Evolutionary conservation across 164 flowering plant species (phyloP).

Genomic region (Umbilicus rupestris): DNA sequence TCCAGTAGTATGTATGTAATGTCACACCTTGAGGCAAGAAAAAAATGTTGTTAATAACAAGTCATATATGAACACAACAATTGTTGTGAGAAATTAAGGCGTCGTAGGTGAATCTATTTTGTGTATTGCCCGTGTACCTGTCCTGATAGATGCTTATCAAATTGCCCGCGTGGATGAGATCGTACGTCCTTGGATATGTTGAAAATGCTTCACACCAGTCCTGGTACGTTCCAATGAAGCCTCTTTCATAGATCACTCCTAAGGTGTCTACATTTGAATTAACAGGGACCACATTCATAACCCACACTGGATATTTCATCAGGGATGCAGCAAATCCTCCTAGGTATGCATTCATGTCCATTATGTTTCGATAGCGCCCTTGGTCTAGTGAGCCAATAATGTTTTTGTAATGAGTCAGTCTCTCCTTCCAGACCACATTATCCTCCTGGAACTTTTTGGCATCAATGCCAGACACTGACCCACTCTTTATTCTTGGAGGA

Average conservation of each 20-base stretch:
- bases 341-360: constrained; percentile 94
- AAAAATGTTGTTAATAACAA: not conserved
- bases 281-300: constrained; percentile 86
- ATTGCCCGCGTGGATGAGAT: constrained; percentile 74
- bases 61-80: not conserved
- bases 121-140: constrained; percentile 41
- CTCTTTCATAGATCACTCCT: constrained; percentile 75
- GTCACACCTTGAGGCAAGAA: constrained; percentile 59
- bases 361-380: constrained; percentile 66
- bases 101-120: no score
- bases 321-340: constrained; percentile 97
- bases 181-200: constrained; percentile 94
- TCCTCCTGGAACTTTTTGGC: constrained; percentile 54
- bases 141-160: constrained; percentile 81
- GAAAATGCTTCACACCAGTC: constrained; percentile 99
- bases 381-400: constrained; percentile 33
- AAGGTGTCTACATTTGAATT: constrained; percentile 61
- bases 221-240: constrained; percentile 82
- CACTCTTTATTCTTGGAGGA: constrained; percentile 78
- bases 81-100: no score
- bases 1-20: constrained; percentile 74
- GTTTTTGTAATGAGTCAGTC: constrained; percentile 51
- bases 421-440: constrained; percentile 64
- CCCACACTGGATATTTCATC: constrained; percentile 74
- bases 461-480: constrained; percentile 52